Evolutionary conservation across 1,284 basidiomycete genomes (phyloP), one percentile per base, ranked within the genome.

Genomic region (Trametes sp.): DNA sequence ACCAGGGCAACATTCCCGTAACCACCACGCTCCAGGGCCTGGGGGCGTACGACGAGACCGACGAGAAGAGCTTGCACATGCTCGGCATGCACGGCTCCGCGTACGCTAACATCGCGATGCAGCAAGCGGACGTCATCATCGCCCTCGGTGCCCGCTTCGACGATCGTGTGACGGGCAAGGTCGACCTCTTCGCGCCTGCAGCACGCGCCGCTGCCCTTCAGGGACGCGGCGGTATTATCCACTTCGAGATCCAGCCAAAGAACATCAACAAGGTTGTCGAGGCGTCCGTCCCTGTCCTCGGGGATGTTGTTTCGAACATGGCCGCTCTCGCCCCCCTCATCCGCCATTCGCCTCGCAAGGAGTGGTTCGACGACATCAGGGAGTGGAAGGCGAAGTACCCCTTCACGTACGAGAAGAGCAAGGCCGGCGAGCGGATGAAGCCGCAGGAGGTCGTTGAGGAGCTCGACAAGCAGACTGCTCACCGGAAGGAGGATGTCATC

Each of bases 211-310:
- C 97, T 14, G 96, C 97, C 4, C 80, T 86, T 2, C 85, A 92
- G 73, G 94, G 95, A 55, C 86, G 88, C 1, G 97, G 98, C 29
- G 98, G 97, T 58, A 98, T 99, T 81, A 96, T 99, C 73, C 97
- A 99, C 81, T 98, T 98, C 74, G 98, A 99, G 82, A 96, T 99
- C 70, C 91, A 92, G 82, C 95, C 97, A 54, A 98, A 99, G 85
- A 99, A 99, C 82, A 88, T 99, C 80, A 99, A 99, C 87, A 99
- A 99, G 81, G 96, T 99, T 65, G 89, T 99, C 57, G 90, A 99
- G 70, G 96, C 98, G 28, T 90, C 93, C 53, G 93, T 98, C 65
- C 94, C 98, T 56, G 85, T 99, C 70, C 87, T 98, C 55, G 97
- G 97, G 56, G 97, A 99, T 75, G 96, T 98, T 59, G 86, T 93